phyloP scores from a whole-genome alignment of 2,329 filamentous ascomycete species.

The Phaeosphaeriaceae sp. region DNA sequence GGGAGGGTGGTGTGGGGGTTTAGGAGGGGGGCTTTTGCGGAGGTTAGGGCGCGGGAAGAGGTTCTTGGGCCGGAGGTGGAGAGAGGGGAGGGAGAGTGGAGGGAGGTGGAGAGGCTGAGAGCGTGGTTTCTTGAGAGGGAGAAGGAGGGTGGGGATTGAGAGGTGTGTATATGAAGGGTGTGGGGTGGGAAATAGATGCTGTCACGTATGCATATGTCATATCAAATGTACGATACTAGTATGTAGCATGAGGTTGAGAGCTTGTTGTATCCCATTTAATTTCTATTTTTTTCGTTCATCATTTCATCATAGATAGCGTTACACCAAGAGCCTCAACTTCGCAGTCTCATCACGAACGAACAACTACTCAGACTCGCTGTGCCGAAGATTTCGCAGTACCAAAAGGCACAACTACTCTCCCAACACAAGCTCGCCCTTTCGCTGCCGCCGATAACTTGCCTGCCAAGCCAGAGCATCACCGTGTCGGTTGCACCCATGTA shows the following conservation, averaged over 20 bases:
- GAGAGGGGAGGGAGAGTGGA: constrained; percentile 53
- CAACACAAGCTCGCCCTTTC: too few species aligned
- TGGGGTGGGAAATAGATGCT: too few species aligned
- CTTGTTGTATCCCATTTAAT: constrained; percentile 32
- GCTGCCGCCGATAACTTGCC: too few species aligned
- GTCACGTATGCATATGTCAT: too few species aligned
- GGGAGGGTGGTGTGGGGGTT: constrained; percentile 36
- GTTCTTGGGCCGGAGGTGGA: constrained; percentile 55
- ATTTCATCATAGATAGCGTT: constrained; percentile 20
- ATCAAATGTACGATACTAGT: too few species aligned
- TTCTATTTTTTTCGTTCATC: constrained; percentile 26
- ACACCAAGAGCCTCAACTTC: too few species aligned
- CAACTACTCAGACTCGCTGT: too few species aligned
- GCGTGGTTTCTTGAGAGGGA: constrained; percentile 46
- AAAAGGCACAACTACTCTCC: too few species aligned
- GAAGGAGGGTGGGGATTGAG: constrained; percentile 20
- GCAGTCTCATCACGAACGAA: too few species aligned
- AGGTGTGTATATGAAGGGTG: background rate
- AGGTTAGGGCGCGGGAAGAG: constrained; percentile 48
- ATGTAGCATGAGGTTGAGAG: constrained; percentile 18
- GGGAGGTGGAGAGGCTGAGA: constrained; percentile 48
- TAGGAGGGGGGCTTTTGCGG: constrained; percentile 35
- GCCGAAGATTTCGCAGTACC: too few species aligned
- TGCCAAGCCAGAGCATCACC: background rate
- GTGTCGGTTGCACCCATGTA: background rate